Percentiles rank a stretch among this genome's conserved stretches.
phyloP scores from a whole-genome alignment of 2,329 filamentous ascomycete species.

The Fusarium sambucinum region DNA sequence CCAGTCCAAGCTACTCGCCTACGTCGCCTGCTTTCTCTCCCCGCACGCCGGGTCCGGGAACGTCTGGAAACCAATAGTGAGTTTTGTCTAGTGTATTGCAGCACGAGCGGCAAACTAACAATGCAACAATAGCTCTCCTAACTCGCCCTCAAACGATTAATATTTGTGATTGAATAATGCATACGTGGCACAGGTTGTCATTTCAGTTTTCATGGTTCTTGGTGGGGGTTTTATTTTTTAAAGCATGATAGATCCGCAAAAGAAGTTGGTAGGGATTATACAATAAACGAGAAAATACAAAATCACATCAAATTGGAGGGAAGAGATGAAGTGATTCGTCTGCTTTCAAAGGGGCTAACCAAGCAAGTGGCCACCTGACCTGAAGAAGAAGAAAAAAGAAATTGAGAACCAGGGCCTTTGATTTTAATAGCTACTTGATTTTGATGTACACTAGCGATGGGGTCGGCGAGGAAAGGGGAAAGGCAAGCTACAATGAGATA shows the following conservation, averaged over 20 bases:
- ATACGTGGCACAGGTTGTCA: conserved; percentile 52
- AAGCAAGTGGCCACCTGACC: conserved; percentile 8
- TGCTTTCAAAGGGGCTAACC: conserved; percentile 13
- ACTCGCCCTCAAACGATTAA: conserved; percentile 58
- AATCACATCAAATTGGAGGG: conserved; percentile 20
- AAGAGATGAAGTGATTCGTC: conserved; percentile 12
- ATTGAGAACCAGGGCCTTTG: conserved; percentile 20
- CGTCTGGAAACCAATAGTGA: conserved; percentile 59
- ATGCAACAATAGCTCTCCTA: conserved; percentile 56
- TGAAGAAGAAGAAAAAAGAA: conserved; percentile 18
- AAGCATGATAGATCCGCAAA: conserved; percentile 50
- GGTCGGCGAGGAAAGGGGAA: conserved; percentile 26
- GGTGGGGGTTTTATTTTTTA: conserved; percentile 27
- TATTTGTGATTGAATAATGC: conserved; percentile 51
- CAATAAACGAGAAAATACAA: conserved; percentile 35
- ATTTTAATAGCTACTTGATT: conserved; percentile 48
- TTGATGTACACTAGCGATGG: conserved; percentile 45
- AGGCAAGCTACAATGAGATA: conserved; percentile 39
- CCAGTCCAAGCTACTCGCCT: conserved; percentile 79
- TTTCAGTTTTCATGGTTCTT: conserved; percentile 44
- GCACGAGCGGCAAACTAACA: conserved; percentile 43
- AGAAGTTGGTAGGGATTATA: conserved; percentile 35
- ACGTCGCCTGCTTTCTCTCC: conserved; percentile 63
- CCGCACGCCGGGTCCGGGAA: conserved; percentile 59
- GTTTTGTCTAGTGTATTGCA: conserved; percentile 21